Evolutionary conservation across 2,329 filamentous ascomycete genomes (phyloP), one percentile per base, ranked within the genome.

Genomic region (Chaetomiaceae sp.): DNA sequence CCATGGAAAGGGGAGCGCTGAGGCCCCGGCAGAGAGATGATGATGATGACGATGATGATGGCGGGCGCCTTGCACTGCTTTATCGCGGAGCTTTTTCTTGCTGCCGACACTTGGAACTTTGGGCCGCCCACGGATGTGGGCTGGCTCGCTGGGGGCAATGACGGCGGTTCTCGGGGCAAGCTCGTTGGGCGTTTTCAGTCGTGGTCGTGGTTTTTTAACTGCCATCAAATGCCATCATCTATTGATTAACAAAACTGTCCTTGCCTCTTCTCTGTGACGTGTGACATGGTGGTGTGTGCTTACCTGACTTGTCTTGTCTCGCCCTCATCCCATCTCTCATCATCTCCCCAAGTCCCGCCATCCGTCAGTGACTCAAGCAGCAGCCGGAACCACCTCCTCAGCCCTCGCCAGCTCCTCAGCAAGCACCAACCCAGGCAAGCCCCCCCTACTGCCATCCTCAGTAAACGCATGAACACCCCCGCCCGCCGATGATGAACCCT

Each of bases 391-490:
- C 5, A 35, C 40, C 12, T 14, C 25, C 9, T n/a, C 41, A n/a
- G 33, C 30, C 59, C 65, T 67, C 10, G 58, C 61, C 49, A 76
- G 58, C 65, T 75, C 72, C 2, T 77, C 70, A 37, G 66, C 63
- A 44, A 81, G 61, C 33, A 76, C 62, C 40, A 78, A 64, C 0
- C 74, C 75, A 0, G 72, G 69, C 42, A 60, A 59, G 0, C 77
- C 76, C 2, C 76, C 76, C 37, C 78, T 66, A 44, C 72, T 78
- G 3, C 78, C 78, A 53, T 82, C 78, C 54, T 77, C 70, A 0
- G 76, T 81, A 23, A 60, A 51, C 46, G 10, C 25, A 39, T 35
- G 12, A 8, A 13, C 16, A 14, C 35, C 17, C 20, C 44, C 12
- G 27, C 20, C 35, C 30, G 34, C 64, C n/a, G n/a, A n/a, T n/a